Percentiles rank a stretch among this genome's conserved stretches.
Evolutionary conservation across 305 asterid genomes (phyloP).

Genomic region (Andrographis paniculata): DNA sequence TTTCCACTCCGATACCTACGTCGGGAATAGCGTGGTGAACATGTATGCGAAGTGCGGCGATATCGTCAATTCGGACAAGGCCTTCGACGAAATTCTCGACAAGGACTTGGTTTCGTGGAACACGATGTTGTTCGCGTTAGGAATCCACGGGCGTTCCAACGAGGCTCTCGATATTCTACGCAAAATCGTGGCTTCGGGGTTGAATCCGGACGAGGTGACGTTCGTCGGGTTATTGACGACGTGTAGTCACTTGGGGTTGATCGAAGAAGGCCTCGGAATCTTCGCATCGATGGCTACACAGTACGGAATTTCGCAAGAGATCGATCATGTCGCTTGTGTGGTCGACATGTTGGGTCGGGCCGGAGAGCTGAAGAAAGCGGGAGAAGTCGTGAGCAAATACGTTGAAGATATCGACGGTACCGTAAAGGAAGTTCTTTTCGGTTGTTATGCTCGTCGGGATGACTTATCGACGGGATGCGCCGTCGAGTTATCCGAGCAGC

Average conservation of each 20-base stretch:
- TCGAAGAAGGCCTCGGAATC: conserved; percentile 38
- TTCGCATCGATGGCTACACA: conserved; percentile 45
- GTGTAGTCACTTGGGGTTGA: conserved; percentile 70
- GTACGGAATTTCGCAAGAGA: conserved; percentile 38
- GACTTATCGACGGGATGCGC: conserved; percentile 21
- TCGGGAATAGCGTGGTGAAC: conserved; percentile 54
- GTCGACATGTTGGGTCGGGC: conserved; percentile 67
- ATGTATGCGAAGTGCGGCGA: conserved; percentile 87
- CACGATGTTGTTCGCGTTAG: conserved; percentile 60
- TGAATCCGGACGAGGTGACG: conserved; percentile 65
- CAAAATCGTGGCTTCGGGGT: conserved; percentile 34
- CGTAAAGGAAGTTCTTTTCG: conserved; percentile 33
- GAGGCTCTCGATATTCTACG: conserved; percentile 39
- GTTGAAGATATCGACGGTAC: conserved; percentile 15
- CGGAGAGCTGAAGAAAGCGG: conserved; percentile 50
- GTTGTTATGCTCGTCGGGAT: conserved; percentile 30
- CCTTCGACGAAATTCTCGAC: conserved; percentile 33
- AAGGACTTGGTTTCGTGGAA: conserved; percentile 74
- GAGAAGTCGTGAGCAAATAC: conserved; percentile 30
- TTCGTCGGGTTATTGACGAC: conserved; percentile 71
- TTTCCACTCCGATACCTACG: conserved; percentile 34
- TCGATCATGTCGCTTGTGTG: conserved; percentile 55
- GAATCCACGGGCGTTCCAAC: conserved; percentile 45
- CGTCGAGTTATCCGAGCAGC: conserved; percentile 27
- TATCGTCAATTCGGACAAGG: conserved; percentile 31